Conservation (phyloP, 371 early-diverging fungal genomes). For the Rhizopus arrhizus region DNA sequence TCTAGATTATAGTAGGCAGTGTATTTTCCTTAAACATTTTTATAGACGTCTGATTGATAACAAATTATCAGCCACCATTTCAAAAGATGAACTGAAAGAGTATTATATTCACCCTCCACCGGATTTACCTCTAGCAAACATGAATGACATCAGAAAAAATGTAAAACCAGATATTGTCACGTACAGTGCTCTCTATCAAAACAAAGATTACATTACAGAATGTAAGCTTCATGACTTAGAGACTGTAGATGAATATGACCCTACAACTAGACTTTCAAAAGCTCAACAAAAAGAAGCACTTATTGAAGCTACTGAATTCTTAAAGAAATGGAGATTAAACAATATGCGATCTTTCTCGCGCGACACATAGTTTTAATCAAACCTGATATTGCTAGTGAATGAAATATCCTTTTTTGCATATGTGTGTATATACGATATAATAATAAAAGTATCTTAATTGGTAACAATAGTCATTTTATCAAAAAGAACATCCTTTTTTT, state of each 20-base stretch:
- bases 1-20: slow-evolving; percentile 47
- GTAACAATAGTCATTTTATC: no score
- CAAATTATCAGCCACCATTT: slow-evolving; percentile 21
- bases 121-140: background rate
- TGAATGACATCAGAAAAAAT: background rate
- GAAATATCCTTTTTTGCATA: no score
- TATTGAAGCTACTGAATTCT: background rate
- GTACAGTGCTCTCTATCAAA: slow-evolving; percentile 1
- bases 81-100: slow-evolving; percentile 9
- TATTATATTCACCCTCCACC: slow-evolving; percentile 5
- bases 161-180: slow-evolving; percentile 7
- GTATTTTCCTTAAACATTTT: slow-evolving; percentile 45
- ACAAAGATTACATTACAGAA: slow-evolving; percentile 2
- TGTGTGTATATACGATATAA: no score
- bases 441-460: no score
- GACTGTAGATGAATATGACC: background rate
- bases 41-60: slow-evolving; percentile 68
- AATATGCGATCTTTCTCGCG: no score
- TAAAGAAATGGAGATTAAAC: background rate
- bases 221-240: slow-evolving; percentile 1
- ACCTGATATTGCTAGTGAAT: no score
- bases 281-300: background rate
- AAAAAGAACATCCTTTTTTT: no score
- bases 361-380: no score
- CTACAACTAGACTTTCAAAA: background rate